Evolutionary conservation across 176 grass and related monocot genomes (phyloP), one percentile per base, ranked within the genome.

Genomic region (Carex pumila): DNA sequence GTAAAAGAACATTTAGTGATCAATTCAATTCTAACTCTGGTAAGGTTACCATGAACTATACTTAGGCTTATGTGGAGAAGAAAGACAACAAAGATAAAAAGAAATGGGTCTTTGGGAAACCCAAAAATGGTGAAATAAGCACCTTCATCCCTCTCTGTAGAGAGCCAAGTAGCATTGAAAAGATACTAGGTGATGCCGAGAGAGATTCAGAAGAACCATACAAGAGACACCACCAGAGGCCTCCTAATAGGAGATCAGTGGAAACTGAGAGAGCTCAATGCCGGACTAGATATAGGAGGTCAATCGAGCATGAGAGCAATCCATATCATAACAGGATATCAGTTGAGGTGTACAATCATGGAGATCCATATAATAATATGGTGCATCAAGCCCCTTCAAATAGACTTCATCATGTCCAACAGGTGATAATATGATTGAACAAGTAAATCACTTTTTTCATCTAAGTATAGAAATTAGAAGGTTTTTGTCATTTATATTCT

Each of bases 121-220:
- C 91, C 25, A 90, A 66, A 79, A 82, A 90, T 61, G 62, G 62
- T 25, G 84, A 90, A 3, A 71, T 88, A 82, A 89, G 83, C 32
- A 85, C 94, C 61, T 85, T 94, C 83, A 90, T 92, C 81, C 93
- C 93, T 14, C 83, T 99, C 84, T 90, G 87, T 87, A 91, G 93
- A 67, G 87, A 95, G 85, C 96, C 96, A 37, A 99, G 96, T 90
- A 99, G 96, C 89, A 92, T 95, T 89, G 96, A 99, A 84, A 93
- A 95, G 85, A 99, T 99, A 81, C 80, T 99, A 32, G 91, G 87
- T 79, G 96, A 99, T 85, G 89, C 88, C 6, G 96, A 99, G 29
- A 94, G 77, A 85, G 94, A 97, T 47, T 61, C 52, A 60, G 66
- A 43, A 60, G 67, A 71, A 68, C 67, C 66, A 60, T 56, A 86